Base-by-base conservation (phyloP, 192 early-diverging fungal species). In the Podochytrium sp. region DNA sequence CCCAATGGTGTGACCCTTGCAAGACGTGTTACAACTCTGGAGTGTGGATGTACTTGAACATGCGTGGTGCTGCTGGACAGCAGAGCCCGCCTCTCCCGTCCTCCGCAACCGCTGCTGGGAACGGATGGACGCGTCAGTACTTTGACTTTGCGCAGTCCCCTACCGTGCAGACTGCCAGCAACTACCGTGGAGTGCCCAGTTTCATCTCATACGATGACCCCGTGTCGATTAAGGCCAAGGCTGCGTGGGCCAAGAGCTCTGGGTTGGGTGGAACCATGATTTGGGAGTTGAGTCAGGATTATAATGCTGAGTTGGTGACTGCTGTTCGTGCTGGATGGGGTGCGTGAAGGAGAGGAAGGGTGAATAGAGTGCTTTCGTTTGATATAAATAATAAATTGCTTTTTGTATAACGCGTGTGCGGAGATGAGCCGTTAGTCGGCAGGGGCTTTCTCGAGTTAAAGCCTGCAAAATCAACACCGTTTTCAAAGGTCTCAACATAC, bases 201-300 rank as follows among this genome's bases (percentile, higher is more conserved):
- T 93, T 88, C 61, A 83, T 94, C 37, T 91, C 91, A 6, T 94
- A 93, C 70, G 92, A 94, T 61, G 92, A 94, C 71, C 80, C 84
- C 25, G 73, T 81, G 38, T 92, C 91, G 1, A 33, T 93, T 4
- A 77, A 76, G 5, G 69, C 78, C 50, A 94, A 94, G 73, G 85
- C 90, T 14, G 79, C 85, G 1, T 80, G 84, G 78, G 87, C 85
- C 30, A 71, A 77, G 25, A 59, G 65, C 0, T 79, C 83, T 41
- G 78, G 73, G 5, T 75, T 94, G 39, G 84, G 63, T 12, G 63
- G 63, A 49, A 30, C 41, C 41, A 65, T 65, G 63, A 47, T 65
- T 29, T 65, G 63, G 63, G 63, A 65, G 63, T 29, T 65, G 63
- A 47, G 40, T 41, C 63, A 65, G 63, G 63, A 65, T 32, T 65